Base-by-base conservation (phyloP, 306 rosid species). In the Cyclanthera cordifolia region DNA sequence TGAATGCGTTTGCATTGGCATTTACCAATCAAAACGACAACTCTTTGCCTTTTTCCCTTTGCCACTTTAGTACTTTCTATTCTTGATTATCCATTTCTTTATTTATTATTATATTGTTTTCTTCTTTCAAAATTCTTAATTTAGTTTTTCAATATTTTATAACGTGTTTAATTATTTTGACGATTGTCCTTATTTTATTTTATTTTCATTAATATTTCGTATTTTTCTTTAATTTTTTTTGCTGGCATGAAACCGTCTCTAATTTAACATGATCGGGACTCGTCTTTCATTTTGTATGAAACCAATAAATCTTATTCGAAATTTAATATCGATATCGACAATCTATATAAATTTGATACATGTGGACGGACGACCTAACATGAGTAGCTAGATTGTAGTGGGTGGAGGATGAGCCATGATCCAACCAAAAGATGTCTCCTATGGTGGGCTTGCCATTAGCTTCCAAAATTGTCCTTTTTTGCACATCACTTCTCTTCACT, bases 401-500 rank as follows among this genome's bases (percentile, higher is more conserved):
- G 43, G 11, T 37, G 43, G 43, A 0, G 43, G 43, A 37, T 37
- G 43, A 37, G 43, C 43, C 1, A 37, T 37, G 43, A 37, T 37
- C 43, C 43, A 37, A 37, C 43, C 43, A 37, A 37, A 34, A 37
- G 43, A 37, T 11, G 8, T 37, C 43, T 34, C 41, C 41, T 37
- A 34, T 37, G 43, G 43, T 37, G 43, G 43, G 43, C 43, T 37
- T 5, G 8, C 43, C 43, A 37, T 37, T 41, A 41, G 69, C 52
- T 41, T 17, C 69, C 52, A 63, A 41, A 63, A 13, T 63, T 63
- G 51, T 63, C 32, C 52, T 41, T 20, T 63, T 63, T 63, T 17
- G 15, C 3, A 30, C 47, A 32, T n/a, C 47, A 17, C 49, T 60
- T 49, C 27, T 28, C 65, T 20, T 7, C 57, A 52, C 28, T 20